phyloP scores from a whole-genome alignment of 2,329 filamentous ascomycete genomes.

The Anisogramma anomala region DNA sequence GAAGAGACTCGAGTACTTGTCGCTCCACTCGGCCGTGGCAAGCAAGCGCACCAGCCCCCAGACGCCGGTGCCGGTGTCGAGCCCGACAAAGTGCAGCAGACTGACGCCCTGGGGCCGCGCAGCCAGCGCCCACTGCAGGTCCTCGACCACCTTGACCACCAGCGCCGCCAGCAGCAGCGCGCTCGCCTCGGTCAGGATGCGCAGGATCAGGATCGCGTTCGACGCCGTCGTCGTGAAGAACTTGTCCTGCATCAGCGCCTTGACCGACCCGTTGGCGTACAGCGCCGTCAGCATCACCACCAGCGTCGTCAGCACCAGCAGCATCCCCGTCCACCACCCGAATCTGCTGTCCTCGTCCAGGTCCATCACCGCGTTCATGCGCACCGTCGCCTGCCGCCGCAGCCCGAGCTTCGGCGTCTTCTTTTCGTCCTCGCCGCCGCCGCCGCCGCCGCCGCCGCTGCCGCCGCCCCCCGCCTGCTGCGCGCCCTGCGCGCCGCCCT shows the following conservation, averaged over 20 bases:
- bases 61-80: constrained; percentile 5
- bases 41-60: constrained; percentile 6
- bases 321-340: constrained; percentile 5
- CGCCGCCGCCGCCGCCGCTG: background rate
- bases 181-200: constrained; percentile 4
- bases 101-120: constrained; percentile 8
- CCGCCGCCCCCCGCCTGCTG: background rate
- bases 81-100: constrained; percentile 8
- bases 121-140: constrained; percentile 8
- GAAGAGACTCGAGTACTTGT: constrained; percentile 9
- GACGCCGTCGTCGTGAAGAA: constrained; percentile 8
- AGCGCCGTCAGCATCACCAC: constrained; percentile 1
- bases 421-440: too few species aligned
- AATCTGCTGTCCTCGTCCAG: constrained; percentile 3
- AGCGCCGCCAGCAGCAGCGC: constrained; percentile 4
- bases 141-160: constrained; percentile 5
- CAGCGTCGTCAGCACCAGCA: background rate
- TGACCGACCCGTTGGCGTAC: constrained; percentile 5
- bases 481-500: too few species aligned
- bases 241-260: constrained; percentile 1
- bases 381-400: background rate
- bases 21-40: constrained; percentile 5
- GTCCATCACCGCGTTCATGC: constrained; percentile 1
- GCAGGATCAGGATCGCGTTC: constrained; percentile 5
- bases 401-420: background rate